A percentile compares a stretch with the other conserved stretches of the same genome.
phyloP scores from a whole-genome alignment of 1,284 basidiomycete genomes.

The Puccinia brachypodii region DNA sequence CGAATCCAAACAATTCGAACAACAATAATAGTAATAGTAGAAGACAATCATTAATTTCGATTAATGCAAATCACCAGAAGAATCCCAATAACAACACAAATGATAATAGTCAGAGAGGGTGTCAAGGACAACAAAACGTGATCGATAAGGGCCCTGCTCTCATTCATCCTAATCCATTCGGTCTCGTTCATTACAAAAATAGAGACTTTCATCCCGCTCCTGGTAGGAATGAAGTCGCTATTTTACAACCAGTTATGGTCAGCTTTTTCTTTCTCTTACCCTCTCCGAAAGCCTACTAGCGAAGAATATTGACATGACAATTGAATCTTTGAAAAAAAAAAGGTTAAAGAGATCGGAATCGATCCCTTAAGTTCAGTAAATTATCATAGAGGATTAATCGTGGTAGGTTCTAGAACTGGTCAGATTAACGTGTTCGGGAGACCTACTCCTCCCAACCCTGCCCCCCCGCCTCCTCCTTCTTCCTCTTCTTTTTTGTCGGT shows the following conservation, averaged over 20 bases:
- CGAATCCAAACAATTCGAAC: too few species aligned
- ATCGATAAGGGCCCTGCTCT: slow-evolving; percentile 62
- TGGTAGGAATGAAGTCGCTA: slow-evolving; percentile 80
- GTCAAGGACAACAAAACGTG: not conserved
- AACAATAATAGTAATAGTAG: slow-evolving; percentile 66
- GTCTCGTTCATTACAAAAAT: too few species aligned
- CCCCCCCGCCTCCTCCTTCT: not conserved
- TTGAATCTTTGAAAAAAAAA: not conserved
- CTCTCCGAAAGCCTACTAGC: not conserved
- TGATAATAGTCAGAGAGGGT: slow-evolving; percentile 6
- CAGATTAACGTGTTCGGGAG: slow-evolving; percentile 25
- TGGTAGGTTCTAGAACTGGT: slow-evolving; percentile 1
- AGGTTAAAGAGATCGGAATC: slow-evolving; percentile 37
- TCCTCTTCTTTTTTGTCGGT: not conserved
- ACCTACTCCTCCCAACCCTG: not conserved
- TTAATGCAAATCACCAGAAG: slow-evolving; percentile 50
- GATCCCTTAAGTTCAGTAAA: slow-evolving; percentile 32
- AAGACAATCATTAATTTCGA: slow-evolving; percentile 57
- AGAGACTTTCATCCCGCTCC: slow-evolving; percentile 79
- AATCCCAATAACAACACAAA: slow-evolving; percentile 34
- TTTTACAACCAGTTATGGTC: slow-evolving; percentile 85
- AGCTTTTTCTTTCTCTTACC: not conserved
- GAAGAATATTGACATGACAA: not conserved
- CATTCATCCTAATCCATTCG: slow-evolving; percentile 75
- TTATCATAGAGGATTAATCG: slow-evolving; percentile 15